Evolutionary conservation across 495 filamentous ascomycete species (phyloP).

Genomic region (Hypomontagnella monticulosa): DNA sequence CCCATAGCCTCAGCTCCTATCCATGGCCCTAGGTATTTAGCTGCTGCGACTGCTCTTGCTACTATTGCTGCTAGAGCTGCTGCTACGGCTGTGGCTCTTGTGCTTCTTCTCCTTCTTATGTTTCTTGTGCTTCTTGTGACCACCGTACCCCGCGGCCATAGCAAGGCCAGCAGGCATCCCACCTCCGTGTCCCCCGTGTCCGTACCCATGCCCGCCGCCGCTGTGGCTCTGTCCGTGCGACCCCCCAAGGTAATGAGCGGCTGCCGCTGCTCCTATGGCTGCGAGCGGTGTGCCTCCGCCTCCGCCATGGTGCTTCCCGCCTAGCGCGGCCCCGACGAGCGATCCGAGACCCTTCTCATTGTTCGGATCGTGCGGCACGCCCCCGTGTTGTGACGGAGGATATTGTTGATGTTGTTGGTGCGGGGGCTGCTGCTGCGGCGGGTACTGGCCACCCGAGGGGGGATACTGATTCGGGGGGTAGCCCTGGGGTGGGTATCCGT

Average conservation of each 20-base stretch:
- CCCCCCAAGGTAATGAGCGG: constrained; percentile 31
- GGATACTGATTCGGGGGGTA: constrained; percentile 35
- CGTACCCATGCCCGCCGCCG: neutral
- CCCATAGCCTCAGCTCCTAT: too few species aligned
- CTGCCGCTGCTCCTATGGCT: constrained; percentile 35
- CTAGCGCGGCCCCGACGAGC: constrained; percentile 29
- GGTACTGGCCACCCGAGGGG: constrained; percentile 30
- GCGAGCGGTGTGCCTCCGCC: constrained; percentile 22
- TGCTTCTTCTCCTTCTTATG: constrained; percentile 38
- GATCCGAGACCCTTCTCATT: constrained; percentile 41
- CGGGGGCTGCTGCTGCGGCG: constrained; percentile 29
- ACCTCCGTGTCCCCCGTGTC: constrained; percentile 16
- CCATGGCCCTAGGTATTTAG: neutral
- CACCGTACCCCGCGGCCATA: constrained; percentile 24
- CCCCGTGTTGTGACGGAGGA: constrained; percentile 26
- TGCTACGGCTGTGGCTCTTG: constrained; percentile 38
- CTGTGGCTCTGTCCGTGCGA: constrained; percentile 13
- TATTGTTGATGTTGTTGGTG: constrained; percentile 34
- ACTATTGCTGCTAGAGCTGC: constrained; percentile 38
- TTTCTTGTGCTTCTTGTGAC: constrained; percentile 46
- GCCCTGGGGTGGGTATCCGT: constrained; percentile 38
- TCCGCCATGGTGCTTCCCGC: constrained; percentile 21
- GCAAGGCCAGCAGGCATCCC: constrained; percentile 17
- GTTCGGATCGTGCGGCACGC: constrained; percentile 18
- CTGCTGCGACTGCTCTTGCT: constrained; percentile 40